Percentiles rank a stretch among this genome's conserved stretches.
Conservation (phyloP, 2,329 filamentous ascomycete species). For the Botrytis porri region DNA sequence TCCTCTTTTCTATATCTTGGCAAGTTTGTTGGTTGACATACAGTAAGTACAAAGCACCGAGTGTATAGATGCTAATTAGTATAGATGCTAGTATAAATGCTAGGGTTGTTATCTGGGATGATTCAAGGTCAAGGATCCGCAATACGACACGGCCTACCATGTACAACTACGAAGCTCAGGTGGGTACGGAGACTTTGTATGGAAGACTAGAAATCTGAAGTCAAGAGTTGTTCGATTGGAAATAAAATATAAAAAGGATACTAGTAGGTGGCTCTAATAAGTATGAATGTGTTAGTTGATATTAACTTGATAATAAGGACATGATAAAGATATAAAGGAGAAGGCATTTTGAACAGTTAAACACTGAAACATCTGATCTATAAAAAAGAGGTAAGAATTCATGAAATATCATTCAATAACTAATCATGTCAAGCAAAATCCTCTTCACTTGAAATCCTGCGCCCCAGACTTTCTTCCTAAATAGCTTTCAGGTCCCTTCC, state of each 20-base stretch:
- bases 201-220: background rate
- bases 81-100: background rate
- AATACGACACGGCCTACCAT: conserved; percentile 23
- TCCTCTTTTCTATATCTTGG: conserved; percentile 20
- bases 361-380: background rate
- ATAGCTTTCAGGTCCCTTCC: background rate
- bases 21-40: background rate
- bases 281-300: background rate
- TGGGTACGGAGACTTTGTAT: background rate
- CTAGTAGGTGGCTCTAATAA: too few species aligned
- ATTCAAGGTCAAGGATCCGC: conserved; percentile 9
- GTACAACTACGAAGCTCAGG: conserved; percentile 11
- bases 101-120: background rate
- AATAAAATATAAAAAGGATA: too few species aligned
- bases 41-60: background rate
- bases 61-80: background rate
- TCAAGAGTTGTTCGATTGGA: background rate
- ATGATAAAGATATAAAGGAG: background rate
- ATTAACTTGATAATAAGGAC: background rate
- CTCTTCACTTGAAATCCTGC: conserved; percentile 6
- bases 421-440: background rate
- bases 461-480: background rate
- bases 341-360: background rate
- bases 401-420: background rate
- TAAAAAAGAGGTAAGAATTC: background rate